A percentile compares a stretch with the other conserved stretches of the same genome.
Evolutionary conservation across 1,284 basidiomycete species (phyloP).

Genomic region (Trichosporon inkin): DNA sequence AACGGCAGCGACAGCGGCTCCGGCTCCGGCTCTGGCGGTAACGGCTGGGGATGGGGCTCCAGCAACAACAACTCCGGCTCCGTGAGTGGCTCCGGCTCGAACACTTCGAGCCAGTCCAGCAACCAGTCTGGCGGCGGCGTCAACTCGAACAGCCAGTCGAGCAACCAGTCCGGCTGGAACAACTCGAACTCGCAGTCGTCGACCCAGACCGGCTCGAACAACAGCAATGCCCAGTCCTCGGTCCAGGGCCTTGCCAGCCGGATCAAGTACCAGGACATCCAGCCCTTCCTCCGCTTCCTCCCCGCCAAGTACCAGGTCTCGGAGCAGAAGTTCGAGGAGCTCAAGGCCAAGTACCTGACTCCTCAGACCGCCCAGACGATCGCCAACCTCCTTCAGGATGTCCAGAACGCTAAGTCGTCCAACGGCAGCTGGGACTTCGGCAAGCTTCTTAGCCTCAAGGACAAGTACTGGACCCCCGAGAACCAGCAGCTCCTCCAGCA

Average conservation of each 20-base stretch:
- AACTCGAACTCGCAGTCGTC: background rate
- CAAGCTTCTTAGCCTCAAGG: background rate
- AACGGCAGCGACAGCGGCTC: background rate
- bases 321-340: slow-evolving; percentile 3
- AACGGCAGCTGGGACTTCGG: background rate
- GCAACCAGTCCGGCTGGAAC: background rate
- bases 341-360: slow-evolving; percentile 3
- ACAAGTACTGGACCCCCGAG: slow-evolving; percentile 8
- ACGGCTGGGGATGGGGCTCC: background rate
- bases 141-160: background rate
- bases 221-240: background rate
- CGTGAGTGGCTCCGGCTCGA: background rate
- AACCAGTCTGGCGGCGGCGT: background rate
- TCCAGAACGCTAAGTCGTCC: background rate
- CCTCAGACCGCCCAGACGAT: background rate
- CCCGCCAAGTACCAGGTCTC: slow-evolving; percentile 6
- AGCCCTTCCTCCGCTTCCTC: background rate
- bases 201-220: background rate
- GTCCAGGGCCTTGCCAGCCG: background rate
- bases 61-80: background rate
- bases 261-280: background rate
- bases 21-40: background rate
- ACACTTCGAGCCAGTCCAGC: background rate
- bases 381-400: background rate
- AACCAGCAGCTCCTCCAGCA: background rate